Conservation (phyloP, 1,284 basidiomycete species). For the Cystobasidium sp. region DNA sequence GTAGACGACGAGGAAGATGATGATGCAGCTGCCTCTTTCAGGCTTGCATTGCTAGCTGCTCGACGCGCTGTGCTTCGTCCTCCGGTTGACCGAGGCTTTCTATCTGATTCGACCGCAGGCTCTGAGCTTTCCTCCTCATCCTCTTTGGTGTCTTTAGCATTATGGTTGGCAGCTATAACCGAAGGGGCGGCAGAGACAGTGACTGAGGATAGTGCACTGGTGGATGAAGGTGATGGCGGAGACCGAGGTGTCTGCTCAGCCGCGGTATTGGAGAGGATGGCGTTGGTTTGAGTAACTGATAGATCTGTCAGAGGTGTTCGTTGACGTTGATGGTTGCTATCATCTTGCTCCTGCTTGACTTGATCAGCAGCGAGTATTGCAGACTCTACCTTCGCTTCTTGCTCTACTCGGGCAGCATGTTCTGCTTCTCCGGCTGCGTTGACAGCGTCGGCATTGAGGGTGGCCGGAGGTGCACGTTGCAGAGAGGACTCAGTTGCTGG, state of each 20-base stretch:
- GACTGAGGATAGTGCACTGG: constrained; percentile 7
- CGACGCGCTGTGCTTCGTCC: constrained; percentile 11
- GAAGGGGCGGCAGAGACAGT: constrained; percentile 9
- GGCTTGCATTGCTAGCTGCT: constrained; percentile 10
- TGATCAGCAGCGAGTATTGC: constrained; percentile 21
- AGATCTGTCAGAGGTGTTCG: constrained; percentile 1
- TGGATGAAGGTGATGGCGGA: constrained; percentile 2
- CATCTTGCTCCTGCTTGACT: neutral
- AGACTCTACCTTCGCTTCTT: constrained; percentile 10
- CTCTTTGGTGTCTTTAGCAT: constrained; percentile 6
- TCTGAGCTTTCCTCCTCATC: constrained; percentile 13
- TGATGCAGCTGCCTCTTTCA: constrained; percentile 1
- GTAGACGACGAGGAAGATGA: constrained; percentile 1
- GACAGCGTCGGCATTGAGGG: constrained; percentile 4
- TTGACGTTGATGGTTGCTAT: neutral
- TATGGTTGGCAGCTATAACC: neutral
- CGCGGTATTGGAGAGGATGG: neutral
- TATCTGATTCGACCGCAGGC: neutral
- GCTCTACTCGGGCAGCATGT: constrained; percentile 4
- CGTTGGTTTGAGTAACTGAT: neutral
- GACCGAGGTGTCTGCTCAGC: neutral
- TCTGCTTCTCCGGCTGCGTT: constrained; percentile 23
- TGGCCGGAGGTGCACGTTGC: neutral
- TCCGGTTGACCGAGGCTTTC: constrained; percentile 20
- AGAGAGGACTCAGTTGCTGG: neutral